Base-by-base conservation (phyloP, 192 early-diverging fungal species). In the Coemansia javaensis region DNA sequence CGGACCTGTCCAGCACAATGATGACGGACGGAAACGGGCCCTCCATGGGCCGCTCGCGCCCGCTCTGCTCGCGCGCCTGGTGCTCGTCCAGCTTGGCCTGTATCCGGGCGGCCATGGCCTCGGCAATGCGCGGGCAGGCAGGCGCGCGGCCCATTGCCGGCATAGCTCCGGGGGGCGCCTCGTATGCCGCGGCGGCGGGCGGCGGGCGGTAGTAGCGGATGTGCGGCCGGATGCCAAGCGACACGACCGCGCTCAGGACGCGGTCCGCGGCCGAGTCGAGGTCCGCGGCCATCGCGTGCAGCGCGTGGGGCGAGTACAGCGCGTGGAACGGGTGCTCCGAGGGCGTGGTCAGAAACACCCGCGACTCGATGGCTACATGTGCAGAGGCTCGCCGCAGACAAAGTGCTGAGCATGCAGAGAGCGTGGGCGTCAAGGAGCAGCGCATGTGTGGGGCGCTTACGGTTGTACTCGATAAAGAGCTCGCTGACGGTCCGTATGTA, bases 1-100 rank as follows among this genome's bases (percentile, higher is more conserved):
- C 78, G 0, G 88, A 86, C 18, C 97, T 80, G 53, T 99, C 97
- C 10, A 90, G 61, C 38, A 99, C 79, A 31, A 99, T 81, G 21
- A 98, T 49, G 4, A 90, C 82, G 15, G 90, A 82, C 32, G 81
- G 86, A 32, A 80, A 69, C 37, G 68, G 56, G 14, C 32, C 67
- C 0, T 25, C 41, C 17, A 4, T 27, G 13, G 11, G 10, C 15
- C 2, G 35, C 3, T 33, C n/a, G n/a, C n/a, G n/a, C n/a, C 45
- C 78, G 65, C 60, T 14, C 8, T 47, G 33, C 82, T 73, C 14
- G 76, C 82, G 25, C 59, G 75, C 53, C 14, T 82, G 84, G 43
- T 90, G 82, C 1, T 88, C 79, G 13, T 91, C 89, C 0, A 93
- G 44, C 28, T 75, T 75, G 6, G 32, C 20, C 15, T 75, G 78